phyloP scores from a whole-genome alignment of 176 grass and related monocot species.

The Musa acuminata region DNA sequence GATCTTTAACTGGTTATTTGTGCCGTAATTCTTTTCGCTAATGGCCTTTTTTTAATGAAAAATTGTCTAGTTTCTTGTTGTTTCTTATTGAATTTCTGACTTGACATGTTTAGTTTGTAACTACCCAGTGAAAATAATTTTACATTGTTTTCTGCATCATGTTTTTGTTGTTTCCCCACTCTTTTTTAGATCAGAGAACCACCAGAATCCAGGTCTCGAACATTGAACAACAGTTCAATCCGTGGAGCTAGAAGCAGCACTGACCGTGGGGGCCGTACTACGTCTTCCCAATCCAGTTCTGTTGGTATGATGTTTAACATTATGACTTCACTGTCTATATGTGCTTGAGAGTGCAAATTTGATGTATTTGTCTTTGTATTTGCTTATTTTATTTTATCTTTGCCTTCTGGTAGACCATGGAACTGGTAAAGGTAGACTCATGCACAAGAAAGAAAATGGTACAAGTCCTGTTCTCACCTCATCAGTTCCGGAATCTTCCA shows the following conservation, averaged over 20 bases:
- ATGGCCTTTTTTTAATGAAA: not conserved
- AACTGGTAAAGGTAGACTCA: slow-evolving; percentile 32
- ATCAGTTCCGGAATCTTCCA: slow-evolving; percentile 39
- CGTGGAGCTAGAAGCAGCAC: slow-evolving; percentile 43
- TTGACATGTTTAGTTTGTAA: not conserved
- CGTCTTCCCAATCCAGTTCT: slow-evolving; percentile 34
- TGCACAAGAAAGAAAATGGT: slow-evolving; percentile 40
- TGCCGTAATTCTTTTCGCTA: not conserved
- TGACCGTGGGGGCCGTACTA: slow-evolving; percentile 44
- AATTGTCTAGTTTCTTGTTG: not conserved
- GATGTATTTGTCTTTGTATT: not conserved
- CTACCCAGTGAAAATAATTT: too few relatives aligned
- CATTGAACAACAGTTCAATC: slow-evolving; percentile 39
- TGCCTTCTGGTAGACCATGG: slow-evolving; percentile 28
- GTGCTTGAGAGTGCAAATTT: not conserved
- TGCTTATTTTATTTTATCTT: not conserved
- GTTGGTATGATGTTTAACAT: slow-evolving; percentile 34
- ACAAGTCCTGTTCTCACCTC: slow-evolving; percentile 25
- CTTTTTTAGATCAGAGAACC: slow-evolving; percentile 51
- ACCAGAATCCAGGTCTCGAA: slow-evolving; percentile 64
- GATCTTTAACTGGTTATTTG: not conserved
- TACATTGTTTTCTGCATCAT: too few relatives aligned
- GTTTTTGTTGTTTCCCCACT: too few relatives aligned
- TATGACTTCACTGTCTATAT: too few relatives aligned
- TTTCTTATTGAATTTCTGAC: not conserved